Percentiles rank a stretch among this genome's conserved stretches.
phyloP scores from a whole-genome alignment of 305 asterid genomes.

The Fraxinus latifolia region DNA sequence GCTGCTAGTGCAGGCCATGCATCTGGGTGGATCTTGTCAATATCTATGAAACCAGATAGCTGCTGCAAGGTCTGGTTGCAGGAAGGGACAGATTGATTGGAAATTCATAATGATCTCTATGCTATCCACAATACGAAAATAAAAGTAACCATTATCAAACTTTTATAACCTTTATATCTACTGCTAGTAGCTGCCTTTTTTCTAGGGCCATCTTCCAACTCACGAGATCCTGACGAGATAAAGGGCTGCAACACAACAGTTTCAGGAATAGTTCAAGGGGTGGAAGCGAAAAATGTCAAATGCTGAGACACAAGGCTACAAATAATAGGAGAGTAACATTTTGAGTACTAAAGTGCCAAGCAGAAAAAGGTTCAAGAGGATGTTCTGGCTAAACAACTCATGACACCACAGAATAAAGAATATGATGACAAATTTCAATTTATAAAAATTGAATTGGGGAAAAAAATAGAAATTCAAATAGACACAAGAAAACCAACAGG shows the following conservation, averaged over 20 bases:
- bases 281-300: slow-evolving; percentile 14
- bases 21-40: slow-evolving; percentile 83
- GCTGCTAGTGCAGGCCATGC: slow-evolving; percentile 98
- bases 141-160: slow-evolving; percentile 18
- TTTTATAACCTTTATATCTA: slow-evolving; percentile 63
- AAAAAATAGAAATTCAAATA: neutral
- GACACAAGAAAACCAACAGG: slow-evolving; percentile 10
- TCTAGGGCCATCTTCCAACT: slow-evolving; percentile 97
- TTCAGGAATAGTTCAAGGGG: slow-evolving; percentile 20
- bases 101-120: slow-evolving; percentile 22
- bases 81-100: slow-evolving; percentile 12
- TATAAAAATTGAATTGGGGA: neutral
- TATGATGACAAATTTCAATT: neutral
- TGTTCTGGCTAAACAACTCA: slow-evolving; percentile 8
- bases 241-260: slow-evolving; percentile 49
- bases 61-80: slow-evolving; percentile 63
- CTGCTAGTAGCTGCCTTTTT: slow-evolving; percentile 78
- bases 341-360: neutral
- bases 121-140: slow-evolving; percentile 6
- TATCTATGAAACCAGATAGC: slow-evolving; percentile 84
- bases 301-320: neutral
- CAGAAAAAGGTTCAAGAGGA: slow-evolving; percentile 6
- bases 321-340: neutral
- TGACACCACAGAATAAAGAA: slow-evolving; percentile 15
- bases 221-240: slow-evolving; percentile 93